A percentile compares a stretch with the other conserved stretches of the same genome.
phyloP scores from a whole-genome alignment of 78 protist genomes.

The Paratrimastix pyriformis region DNA sequence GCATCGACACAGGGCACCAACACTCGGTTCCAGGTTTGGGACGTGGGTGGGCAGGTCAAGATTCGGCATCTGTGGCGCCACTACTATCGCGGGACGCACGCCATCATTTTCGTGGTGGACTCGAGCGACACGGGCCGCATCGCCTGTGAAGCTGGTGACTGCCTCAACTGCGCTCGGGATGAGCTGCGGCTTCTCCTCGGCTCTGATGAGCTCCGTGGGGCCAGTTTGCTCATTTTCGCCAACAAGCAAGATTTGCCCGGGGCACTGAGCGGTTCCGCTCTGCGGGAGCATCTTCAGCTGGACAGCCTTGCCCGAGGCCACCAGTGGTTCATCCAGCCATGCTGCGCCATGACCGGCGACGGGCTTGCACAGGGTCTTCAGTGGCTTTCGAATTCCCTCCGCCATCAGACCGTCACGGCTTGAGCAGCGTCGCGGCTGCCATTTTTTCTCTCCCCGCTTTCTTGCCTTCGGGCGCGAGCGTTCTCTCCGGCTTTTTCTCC shows the following conservation, averaged over 20 bases:
- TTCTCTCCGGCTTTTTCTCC: too few relatives aligned
- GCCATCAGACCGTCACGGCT: too few relatives aligned
- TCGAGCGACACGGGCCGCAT: constrained; percentile 1
- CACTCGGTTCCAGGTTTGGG: not conserved
- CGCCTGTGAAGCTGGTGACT: not conserved
- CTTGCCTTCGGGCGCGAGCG: too few relatives aligned
- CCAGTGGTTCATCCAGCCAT: constrained; percentile 5
- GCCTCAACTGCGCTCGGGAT: not conserved
- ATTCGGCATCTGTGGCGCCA: constrained; percentile 6
- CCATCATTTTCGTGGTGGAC: not conserved
- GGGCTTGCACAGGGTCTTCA: not conserved
- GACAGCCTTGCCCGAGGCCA: not conserved
- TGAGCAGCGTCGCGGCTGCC: too few relatives aligned
- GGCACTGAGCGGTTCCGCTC: not conserved
- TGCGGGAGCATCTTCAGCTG: not conserved
- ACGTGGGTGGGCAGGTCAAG: constrained; percentile 23
- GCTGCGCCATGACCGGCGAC: not conserved
- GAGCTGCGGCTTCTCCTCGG: not conserved
- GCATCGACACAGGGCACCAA: not conserved
- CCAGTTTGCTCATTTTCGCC: not conserved
- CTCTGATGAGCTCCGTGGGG: not conserved
- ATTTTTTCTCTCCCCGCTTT: too few relatives aligned
- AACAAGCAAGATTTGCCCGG: constrained; percentile 9
- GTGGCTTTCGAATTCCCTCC: too few relatives aligned
- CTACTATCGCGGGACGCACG: not conserved